phyloP scores from a whole-genome alignment of 192 early-diverging fungal genomes.

The Entomortierella parvispora region DNA sequence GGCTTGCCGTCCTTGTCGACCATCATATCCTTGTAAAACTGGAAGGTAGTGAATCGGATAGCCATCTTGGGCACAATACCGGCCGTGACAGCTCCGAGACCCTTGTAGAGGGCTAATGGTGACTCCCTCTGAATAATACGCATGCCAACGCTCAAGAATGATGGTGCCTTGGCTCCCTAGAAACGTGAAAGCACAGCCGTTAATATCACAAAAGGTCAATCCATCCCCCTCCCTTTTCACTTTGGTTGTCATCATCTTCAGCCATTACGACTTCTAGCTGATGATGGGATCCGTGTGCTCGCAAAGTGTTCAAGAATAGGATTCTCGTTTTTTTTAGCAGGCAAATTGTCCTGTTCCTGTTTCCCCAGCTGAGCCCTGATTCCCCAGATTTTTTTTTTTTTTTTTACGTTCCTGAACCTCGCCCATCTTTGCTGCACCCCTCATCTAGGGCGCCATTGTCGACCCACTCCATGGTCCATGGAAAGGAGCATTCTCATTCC shows the following conservation, averaged over 20 bases:
- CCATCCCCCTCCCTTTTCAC: no score
- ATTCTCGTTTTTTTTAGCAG: background rate
- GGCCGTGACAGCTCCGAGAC: conserved; percentile 93
- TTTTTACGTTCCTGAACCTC: background rate
- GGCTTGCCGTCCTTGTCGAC: conserved; percentile 76
- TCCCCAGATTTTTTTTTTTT: conserved; percentile 19
- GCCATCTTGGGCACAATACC: conserved; percentile 99
- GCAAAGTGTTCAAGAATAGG: no score
- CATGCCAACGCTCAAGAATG: conserved; percentile 86
- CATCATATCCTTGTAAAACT: conserved; percentile 88
- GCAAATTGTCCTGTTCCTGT: background rate
- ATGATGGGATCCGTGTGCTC: no score
- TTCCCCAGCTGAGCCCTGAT: conserved; percentile 4
- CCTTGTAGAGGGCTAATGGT: conserved; percentile 93
- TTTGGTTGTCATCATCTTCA: no score
- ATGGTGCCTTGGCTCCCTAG: conserved; percentile 49
- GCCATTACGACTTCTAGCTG: no score
- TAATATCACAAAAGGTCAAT: no score
- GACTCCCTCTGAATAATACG: conserved; percentile 91
- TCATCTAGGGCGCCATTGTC: no score
- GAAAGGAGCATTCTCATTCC: no score
- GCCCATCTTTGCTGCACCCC: no score
- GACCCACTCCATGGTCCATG: no score
- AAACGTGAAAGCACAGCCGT: no score
- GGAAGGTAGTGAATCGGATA: conserved; percentile 97